A percentile compares a stretch with the other conserved stretches of the same genome.
Evolutionary conservation across 768 basidiomycete species (phyloP).

Genomic region (Termitomyces sp.): DNA sequence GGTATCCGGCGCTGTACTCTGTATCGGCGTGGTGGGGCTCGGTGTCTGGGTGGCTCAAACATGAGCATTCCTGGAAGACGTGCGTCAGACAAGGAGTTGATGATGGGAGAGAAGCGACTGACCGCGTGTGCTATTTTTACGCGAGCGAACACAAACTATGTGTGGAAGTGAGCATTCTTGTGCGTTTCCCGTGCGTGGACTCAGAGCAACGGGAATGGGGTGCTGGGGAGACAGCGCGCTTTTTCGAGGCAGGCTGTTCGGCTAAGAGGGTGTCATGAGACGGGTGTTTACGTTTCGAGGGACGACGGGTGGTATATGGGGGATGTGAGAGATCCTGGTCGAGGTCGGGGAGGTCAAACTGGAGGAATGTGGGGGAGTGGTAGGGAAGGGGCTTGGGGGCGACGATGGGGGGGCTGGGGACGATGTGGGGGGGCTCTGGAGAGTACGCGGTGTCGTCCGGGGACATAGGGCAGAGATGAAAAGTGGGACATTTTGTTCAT

Average conservation of each 20-base stretch:
- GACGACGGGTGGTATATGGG: slow-evolving; percentile 40
- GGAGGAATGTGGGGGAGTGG: slow-evolving; percentile 63
- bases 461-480: background rate
- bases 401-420: slow-evolving; percentile 60
- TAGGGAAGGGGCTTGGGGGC: slow-evolving; percentile 66
- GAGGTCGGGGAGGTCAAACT: slow-evolving; percentile 60
- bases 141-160: slow-evolving; percentile 1
- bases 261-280: slow-evolving; percentile 10
- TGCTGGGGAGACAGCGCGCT: slow-evolving; percentile 5
- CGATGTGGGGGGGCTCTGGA: slow-evolving; percentile 36
- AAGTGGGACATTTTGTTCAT: slow-evolving; percentile 20
- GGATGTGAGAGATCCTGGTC: slow-evolving; percentile 69
- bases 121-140: slow-evolving; percentile 3
- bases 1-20: background rate
- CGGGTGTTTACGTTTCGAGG: slow-evolving; percentile 46
- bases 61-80: background rate
- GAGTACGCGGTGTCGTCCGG: slow-evolving; percentile 3
- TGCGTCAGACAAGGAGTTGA: slow-evolving; percentile 5
- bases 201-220: background rate
- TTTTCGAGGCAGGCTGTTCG: slow-evolving; percentile 12
- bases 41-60: background rate
- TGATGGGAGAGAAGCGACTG: slow-evolving; percentile 2
- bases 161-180: slow-evolving; percentile 12
- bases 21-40: background rate
- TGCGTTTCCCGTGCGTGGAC: slow-evolving; percentile 9